phyloP scores from a whole-genome alignment of 768 basidiomycete genomes.

The Pleurotus tuoliensis region DNA sequence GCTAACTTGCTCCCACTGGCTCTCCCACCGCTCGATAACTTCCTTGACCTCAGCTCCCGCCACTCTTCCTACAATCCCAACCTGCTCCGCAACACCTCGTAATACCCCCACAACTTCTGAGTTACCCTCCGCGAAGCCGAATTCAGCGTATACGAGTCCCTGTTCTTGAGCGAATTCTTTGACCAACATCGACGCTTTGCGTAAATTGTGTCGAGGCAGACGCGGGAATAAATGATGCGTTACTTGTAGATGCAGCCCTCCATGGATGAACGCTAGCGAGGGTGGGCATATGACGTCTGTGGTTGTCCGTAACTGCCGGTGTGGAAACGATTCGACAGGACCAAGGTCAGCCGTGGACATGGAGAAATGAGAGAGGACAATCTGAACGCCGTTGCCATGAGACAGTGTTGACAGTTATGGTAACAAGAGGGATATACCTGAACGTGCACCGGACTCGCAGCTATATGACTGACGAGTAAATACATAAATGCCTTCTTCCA shows the following conservation, averaged over 20 bases:
- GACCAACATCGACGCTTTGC: conserved; percentile 75
- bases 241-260: conserved; percentile 96
- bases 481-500: conserved; percentile 71
- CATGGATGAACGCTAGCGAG: conserved; percentile 85
- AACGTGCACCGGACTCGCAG: conserved; percentile 88
- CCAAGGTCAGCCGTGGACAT: conserved; percentile 93
- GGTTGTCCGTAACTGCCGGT: conserved; percentile 95
- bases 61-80: conserved; percentile 76
- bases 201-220: conserved; percentile 89
- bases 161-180: conserved; percentile 87
- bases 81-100: conserved; percentile 82
- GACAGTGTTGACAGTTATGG: background rate
- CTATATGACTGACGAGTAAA: conserved; percentile 79
- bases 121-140: conserved; percentile 84
- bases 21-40: conserved; percentile 46
- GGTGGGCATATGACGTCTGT: conserved; percentile 89
- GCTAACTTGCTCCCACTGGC: conserved; percentile 12
- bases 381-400: conserved; percentile 36
- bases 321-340: conserved; percentile 85
- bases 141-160: conserved; percentile 84
- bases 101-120: conserved; percentile 79
- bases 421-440: conserved; percentile 54
- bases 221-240: conserved; percentile 97
- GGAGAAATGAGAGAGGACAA: conserved; percentile 96
- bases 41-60: conserved; percentile 71